phyloP scores from a whole-genome alignment of 1,284 basidiomycete genomes.

The Acaromyces ingoldii region DNA sequence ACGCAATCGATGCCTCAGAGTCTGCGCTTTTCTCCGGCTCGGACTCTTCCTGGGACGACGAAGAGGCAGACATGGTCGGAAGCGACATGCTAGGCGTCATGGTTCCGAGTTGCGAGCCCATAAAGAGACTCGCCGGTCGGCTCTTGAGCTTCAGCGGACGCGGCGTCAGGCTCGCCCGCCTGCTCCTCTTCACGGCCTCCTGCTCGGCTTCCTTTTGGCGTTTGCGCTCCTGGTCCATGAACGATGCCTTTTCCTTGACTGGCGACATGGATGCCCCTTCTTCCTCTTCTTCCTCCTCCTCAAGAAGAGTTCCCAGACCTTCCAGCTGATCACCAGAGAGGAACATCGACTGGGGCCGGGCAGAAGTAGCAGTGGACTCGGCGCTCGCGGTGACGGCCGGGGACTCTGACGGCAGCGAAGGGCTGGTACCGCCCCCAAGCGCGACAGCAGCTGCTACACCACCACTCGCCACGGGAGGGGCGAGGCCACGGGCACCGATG shows the following conservation, averaged over 20 bases:
- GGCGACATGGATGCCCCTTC: conserved; percentile 15
- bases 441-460: background rate
- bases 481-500: conserved; percentile 6
- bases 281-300: conserved; percentile 45
- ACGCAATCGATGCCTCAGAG: background rate
- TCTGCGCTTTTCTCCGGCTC: background rate
- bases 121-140: conserved; percentile 36
- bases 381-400: background rate
- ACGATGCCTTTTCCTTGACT: conserved; percentile 17
- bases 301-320: conserved; percentile 36
- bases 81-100: conserved; percentile 20
- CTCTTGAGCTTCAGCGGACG: conserved; percentile 43
- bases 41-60: background rate
- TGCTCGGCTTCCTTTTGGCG: conserved; percentile 20
- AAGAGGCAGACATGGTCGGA: conserved; percentile 10
- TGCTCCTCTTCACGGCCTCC: conserved; percentile 29
- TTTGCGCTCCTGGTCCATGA: conserved; percentile 18
- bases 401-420: background rate
- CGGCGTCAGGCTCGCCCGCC: conserved; percentile 33
- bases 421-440: too few relatives aligned
- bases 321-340: too few relatives aligned
- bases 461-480: background rate
- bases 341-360: too few relatives aligned
- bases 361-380: conserved; percentile 19
- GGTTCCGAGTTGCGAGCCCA: conserved; percentile 18